Evolutionary conservation across 306 rosid species (phyloP).

Genomic region (Vigna unguiculata): DNA sequence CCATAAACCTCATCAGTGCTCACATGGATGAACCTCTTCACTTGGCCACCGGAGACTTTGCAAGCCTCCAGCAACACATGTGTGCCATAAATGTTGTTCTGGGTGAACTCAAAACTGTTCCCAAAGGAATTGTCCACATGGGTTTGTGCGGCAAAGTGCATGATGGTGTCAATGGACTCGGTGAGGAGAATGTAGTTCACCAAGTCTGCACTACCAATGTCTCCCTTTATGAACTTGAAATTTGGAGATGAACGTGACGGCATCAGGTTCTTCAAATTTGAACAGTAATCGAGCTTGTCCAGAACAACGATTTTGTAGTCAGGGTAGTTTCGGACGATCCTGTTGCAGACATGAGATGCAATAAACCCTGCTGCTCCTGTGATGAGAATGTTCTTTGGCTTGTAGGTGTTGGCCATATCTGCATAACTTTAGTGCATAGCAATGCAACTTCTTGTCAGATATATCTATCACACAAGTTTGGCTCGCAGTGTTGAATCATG

Average conservation of each 20-base stretch:
- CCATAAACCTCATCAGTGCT: constrained; percentile 51
- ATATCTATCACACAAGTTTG: neutral
- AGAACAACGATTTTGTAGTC: constrained; percentile 47
- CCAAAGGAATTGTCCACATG: constrained; percentile 51
- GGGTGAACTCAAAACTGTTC: constrained; percentile 52
- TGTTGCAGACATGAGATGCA: constrained; percentile 52
- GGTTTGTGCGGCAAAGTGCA: constrained; percentile 55
- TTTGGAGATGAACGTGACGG: constrained; percentile 42
- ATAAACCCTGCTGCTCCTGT: constrained; percentile 49
- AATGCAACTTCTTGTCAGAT: constrained; percentile 16
- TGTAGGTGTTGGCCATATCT: constrained; percentile 26
- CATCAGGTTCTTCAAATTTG: constrained; percentile 45
- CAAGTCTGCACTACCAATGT: constrained; percentile 48
- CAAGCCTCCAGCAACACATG: constrained; percentile 52
- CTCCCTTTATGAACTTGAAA: constrained; percentile 53
- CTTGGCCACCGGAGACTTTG: constrained; percentile 39
- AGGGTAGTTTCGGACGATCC: constrained; percentile 32
- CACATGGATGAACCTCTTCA: constrained; percentile 49
- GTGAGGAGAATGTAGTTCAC: constrained; percentile 47
- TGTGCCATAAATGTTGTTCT: constrained; percentile 50
- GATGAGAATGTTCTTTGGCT: constrained; percentile 47
- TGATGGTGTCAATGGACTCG: constrained; percentile 50
- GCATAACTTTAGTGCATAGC: constrained; percentile 2
- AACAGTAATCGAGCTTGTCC: constrained; percentile 51
- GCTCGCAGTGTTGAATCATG: neutral